Percentiles rank a stretch among this genome's conserved stretches.
phyloP scores from a whole-genome alignment of 177 flowering plant species.

The Tripterygium wilfordii region DNA sequence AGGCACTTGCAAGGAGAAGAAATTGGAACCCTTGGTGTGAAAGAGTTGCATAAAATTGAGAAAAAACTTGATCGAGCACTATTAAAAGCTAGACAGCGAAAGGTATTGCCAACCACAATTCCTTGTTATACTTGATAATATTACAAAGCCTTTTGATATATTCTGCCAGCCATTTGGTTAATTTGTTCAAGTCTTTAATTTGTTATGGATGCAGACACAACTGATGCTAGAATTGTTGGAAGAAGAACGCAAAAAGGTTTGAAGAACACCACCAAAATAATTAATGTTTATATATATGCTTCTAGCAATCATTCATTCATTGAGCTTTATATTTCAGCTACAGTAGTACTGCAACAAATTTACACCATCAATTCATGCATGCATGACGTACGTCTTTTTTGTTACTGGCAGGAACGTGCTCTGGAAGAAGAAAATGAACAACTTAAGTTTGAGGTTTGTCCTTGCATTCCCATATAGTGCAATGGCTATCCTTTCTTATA shows the following conservation, averaged over 20 bases:
- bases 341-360: no score
- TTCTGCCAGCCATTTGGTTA: no score
- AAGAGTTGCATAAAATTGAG: constrained; percentile 70
- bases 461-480: background rate
- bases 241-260: constrained; percentile 58
- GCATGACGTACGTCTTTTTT: no score
- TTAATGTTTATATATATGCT: no score
- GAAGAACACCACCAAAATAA: no score
- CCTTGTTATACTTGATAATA: no score
- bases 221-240: constrained; percentile 59
- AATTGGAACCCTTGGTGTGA: constrained; percentile 54
- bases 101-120: constrained; percentile 30
- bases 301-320: no score
- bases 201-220: constrained; percentile 39
- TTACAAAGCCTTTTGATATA: no score
- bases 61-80: constrained; percentile 69
- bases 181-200: background rate
- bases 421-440: constrained; percentile 68
- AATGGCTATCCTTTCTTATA: background rate
- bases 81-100: constrained; percentile 50
- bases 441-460: constrained; percentile 50
- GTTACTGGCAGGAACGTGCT: constrained; percentile 66
- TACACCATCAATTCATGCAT: no score
- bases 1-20: constrained; percentile 85
- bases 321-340: no score